Evolutionary conservation across 345 rosid species (phyloP).

Genomic region (Pelargonium nanum): DNA sequence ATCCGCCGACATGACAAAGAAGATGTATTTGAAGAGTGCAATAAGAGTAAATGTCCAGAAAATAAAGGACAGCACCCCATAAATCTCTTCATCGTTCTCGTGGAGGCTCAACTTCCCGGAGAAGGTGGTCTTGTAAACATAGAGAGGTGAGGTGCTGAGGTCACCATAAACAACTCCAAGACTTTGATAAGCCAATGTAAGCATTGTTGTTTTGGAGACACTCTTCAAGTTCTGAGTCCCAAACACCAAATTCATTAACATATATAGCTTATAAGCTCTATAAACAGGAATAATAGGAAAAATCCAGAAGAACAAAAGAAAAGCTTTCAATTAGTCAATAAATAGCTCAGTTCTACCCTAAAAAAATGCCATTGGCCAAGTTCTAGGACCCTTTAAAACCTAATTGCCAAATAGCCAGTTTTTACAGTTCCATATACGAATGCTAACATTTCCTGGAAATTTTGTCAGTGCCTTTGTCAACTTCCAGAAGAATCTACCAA

Average conservation of each 20-base stretch:
- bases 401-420: background rate
- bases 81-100: slow-evolving; percentile 66
- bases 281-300: background rate
- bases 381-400: no score
- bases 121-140: slow-evolving; percentile 73
- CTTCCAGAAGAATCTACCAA: background rate
- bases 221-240: slow-evolving; percentile 48
- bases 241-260: slow-evolving; percentile 8
- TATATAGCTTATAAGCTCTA: background rate
- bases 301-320: background rate
- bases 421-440: background rate
- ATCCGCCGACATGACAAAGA: slow-evolving; percentile 57
- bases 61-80: slow-evolving; percentile 72
- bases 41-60: slow-evolving; percentile 87
- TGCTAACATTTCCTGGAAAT: background rate
- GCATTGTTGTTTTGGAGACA: slow-evolving; percentile 37
- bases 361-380: background rate
- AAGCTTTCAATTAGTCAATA: background rate
- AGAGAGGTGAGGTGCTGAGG: slow-evolving; percentile 72
- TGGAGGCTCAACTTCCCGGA: slow-evolving; percentile 67
- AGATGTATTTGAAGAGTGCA: slow-evolving; percentile 60
- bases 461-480: background rate
- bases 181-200: slow-evolving; percentile 77
- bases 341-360: background rate
- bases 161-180: slow-evolving; percentile 89